Percentiles rank a stretch among this genome's conserved stretches.
Conservation (phyloP, 495 filamentous ascomycete species). For the Tuber indicum region DNA sequence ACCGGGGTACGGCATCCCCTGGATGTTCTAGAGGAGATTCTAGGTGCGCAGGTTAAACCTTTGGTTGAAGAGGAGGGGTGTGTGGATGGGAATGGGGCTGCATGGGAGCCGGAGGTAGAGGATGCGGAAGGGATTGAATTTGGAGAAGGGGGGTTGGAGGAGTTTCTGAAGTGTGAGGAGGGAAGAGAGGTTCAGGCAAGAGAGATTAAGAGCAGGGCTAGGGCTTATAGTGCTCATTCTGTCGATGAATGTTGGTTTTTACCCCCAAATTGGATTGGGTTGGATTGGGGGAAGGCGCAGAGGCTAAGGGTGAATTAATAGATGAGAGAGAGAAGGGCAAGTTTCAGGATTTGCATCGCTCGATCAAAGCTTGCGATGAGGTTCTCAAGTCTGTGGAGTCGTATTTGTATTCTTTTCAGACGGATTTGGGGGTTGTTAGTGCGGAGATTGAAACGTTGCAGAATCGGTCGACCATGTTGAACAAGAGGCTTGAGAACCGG, state of each 20-base stretch:
- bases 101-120: slow-evolving; percentile 31
- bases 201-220: slow-evolving; percentile 43
- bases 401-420: slow-evolving; percentile 85
- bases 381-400: slow-evolving; percentile 87
- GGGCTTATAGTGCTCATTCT: slow-evolving; percentile 57
- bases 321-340: slow-evolving; percentile 79
- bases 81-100: slow-evolving; percentile 4
- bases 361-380: slow-evolving; percentile 84
- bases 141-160: slow-evolving; percentile 62
- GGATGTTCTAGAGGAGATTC: slow-evolving; percentile 62
- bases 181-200: slow-evolving; percentile 36
- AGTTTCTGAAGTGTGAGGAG: slow-evolving; percentile 51
- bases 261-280: slow-evolving; percentile 11
- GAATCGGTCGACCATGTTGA: slow-evolving; percentile 72
- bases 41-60: slow-evolving; percentile 51
- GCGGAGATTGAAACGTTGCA: slow-evolving; percentile 92
- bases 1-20: slow-evolving; percentile 61
- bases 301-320: slow-evolving; percentile 38
- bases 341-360: slow-evolving; percentile 84
- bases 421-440: slow-evolving; percentile 82
- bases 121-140: slow-evolving; percentile 70
- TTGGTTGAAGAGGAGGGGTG: slow-evolving; percentile 17
- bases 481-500: slow-evolving; percentile 80
- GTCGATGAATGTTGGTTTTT: slow-evolving; percentile 64
- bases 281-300: neutral